These are phyloP conservation scores for Termitomyces bulborhizus DNA, from an alignment of 768 basidiomycete genomes.

Conservation along the genomic window DNA sequence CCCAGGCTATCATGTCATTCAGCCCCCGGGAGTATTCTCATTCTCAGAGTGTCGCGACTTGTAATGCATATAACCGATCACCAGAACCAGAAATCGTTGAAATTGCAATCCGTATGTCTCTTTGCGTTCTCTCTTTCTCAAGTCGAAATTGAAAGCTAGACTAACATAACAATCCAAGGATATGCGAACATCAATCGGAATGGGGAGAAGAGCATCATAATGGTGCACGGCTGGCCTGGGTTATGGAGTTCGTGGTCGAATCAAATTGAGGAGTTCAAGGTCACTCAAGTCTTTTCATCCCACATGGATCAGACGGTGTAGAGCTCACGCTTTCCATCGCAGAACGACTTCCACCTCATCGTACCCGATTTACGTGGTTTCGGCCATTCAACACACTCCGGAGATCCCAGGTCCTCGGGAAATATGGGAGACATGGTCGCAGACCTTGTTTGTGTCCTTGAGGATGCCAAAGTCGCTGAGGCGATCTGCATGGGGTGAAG, in stretches of 20 bases:
- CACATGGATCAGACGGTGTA: background rate
- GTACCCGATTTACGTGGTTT: constrained; percentile 67
- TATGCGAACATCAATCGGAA: constrained; percentile 60
- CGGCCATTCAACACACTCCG: constrained; percentile 60
- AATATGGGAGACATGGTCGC: constrained; percentile 54
- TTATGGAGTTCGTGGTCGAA: constrained; percentile 72
- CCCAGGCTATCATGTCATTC: constrained; percentile 18
- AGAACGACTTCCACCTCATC: constrained; percentile 59
- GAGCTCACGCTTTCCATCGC: background rate
- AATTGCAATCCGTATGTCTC: constrained; percentile 39
- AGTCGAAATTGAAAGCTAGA: background rate
- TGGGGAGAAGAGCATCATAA: constrained; percentile 45
- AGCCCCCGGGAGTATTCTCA: constrained; percentile 30
- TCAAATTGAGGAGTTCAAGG: constrained; percentile 65
- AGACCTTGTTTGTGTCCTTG: constrained; percentile 60
- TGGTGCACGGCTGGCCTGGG: constrained; percentile 79
- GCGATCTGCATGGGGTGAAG: constrained; percentile 61
- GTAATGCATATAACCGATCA: constrained; percentile 35
- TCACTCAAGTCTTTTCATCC: constrained; percentile 10
- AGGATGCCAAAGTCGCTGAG: constrained; percentile 38
- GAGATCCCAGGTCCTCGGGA: constrained; percentile 52
- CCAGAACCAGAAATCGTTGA: constrained; percentile 25
- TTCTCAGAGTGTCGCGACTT: constrained; percentile 25
- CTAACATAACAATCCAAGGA: constrained; percentile 25
- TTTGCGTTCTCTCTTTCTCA: background rate